phyloP scores from a whole-genome alignment of 2,329 filamentous ascomycete species.

The Periconia digitata region DNA sequence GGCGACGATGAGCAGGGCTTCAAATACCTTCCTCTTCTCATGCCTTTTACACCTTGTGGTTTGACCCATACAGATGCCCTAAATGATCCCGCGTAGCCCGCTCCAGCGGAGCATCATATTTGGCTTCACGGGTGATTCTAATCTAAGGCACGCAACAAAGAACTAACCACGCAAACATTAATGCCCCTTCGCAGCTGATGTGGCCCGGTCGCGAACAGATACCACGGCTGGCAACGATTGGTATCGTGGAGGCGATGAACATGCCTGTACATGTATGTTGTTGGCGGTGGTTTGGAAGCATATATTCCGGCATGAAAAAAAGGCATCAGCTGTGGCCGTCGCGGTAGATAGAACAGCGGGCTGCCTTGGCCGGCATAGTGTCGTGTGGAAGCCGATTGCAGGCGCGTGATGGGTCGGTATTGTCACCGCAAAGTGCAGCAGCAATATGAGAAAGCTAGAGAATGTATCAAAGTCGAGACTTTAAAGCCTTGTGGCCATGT shows the following conservation, averaged over 20 bases:
- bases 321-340: neutral
- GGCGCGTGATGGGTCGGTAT: no score
- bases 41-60: neutral
- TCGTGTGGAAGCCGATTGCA: neutral
- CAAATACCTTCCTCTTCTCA: neutral
- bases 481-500: neutral
- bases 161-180: conserved; percentile 2
- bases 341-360: neutral
- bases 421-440: neutral
- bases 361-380: neutral
- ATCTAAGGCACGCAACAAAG: conserved; percentile 8
- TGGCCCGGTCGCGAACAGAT: neutral
- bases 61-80: neutral
- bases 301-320: neutral
- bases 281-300: neutral
- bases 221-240: neutral
- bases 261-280: neutral
- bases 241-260: neutral
- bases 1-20: neutral
- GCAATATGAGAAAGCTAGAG: neutral
- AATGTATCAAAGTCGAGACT: neutral
- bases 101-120: conserved; percentile 1
- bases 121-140: conserved; percentile 7
- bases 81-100: neutral
- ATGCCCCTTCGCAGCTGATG: neutral